These are phyloP conservation scores for Xerocomus tenax DNA, from an alignment of 1,284 basidiomycete genomes.

Conservation along the genomic window DNA sequence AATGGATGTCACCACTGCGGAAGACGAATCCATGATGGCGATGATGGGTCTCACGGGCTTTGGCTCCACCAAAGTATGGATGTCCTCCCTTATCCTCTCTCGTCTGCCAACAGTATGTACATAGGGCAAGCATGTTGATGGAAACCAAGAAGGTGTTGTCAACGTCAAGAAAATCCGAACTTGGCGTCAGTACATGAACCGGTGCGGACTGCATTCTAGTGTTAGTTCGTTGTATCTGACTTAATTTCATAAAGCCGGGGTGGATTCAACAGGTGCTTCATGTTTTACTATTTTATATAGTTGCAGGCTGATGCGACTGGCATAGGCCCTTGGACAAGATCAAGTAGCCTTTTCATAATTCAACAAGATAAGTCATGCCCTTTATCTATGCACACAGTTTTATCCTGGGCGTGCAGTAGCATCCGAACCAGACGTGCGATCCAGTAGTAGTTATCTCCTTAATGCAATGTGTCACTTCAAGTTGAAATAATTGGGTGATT, in stretches of 20 bases:
- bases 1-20: constrained; percentile 60
- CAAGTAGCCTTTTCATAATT: constrained; percentile 34
- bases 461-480: constrained; percentile 4
- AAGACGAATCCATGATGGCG: constrained; percentile 77
- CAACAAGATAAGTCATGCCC: constrained; percentile 21
- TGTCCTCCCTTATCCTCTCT: neutral
- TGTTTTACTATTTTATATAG: constrained; percentile 3
- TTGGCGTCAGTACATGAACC: constrained; percentile 95
- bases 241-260: constrained; percentile 51
- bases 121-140: constrained; percentile 70
- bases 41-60: constrained; percentile 90
- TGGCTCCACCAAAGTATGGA: constrained; percentile 76
- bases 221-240: constrained; percentile 7
- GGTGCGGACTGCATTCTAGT: constrained; percentile 37
- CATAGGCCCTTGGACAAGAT: constrained; percentile 62
- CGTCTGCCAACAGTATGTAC: constrained; percentile 2
- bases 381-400: constrained; percentile 9
- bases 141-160: constrained; percentile 71
- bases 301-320: constrained; percentile 12
- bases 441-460: neutral
- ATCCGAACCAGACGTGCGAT: neutral
- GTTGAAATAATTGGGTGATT: constrained; percentile 8
- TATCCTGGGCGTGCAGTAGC: constrained; percentile 3
- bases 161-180: constrained; percentile 83
- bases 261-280: constrained; percentile 77